A percentile compares a stretch with the other conserved stretches of the same genome.
These are phyloP conservation scores for Glaciozyma martinii DNA, from an alignment of 768 basidiomycete genomes.

Conservation along the genomic window DNA sequence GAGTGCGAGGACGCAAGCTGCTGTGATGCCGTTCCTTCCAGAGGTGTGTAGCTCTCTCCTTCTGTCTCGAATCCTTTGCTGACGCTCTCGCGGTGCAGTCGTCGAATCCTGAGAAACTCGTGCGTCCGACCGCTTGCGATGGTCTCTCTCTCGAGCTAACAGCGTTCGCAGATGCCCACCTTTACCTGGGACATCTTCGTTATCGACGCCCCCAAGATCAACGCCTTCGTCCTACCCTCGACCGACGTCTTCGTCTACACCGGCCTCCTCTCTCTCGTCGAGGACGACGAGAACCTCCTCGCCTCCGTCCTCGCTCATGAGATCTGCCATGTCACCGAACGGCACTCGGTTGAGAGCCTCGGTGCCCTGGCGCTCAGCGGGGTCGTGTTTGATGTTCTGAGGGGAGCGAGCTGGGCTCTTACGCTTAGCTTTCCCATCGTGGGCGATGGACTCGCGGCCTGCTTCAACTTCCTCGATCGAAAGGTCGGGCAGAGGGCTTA, in stretches of 20 bases:
- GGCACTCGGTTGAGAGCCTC: conserved; percentile 46
- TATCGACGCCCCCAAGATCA: conserved; percentile 43
- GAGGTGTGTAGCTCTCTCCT: conserved; percentile 12
- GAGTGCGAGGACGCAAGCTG: conserved; percentile 23
- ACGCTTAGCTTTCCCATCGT: conserved; percentile 46
- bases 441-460: conserved; percentile 41
- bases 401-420: conserved; percentile 41
- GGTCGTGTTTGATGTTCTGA: conserved; percentile 45
- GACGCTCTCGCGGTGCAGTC: conserved; percentile 7
- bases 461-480: conserved; percentile 43
- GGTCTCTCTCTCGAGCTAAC: too few relatives aligned
- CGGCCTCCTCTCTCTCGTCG: conserved; percentile 42
- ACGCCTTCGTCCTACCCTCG: conserved; percentile 44
- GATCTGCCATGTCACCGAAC: conserved; percentile 37
- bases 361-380: conserved; percentile 43
- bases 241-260: conserved; percentile 46
- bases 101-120: conserved; percentile 43
- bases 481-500: conserved; percentile 43
- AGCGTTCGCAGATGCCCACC: conserved; percentile 27
- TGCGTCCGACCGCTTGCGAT: too few relatives aligned
- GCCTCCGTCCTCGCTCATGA: conserved; percentile 44
- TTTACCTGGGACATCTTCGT: conserved; percentile 45
- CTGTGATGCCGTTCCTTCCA: conserved; percentile 41
- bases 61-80: background rate
- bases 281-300: conserved; percentile 43